phyloP scores from a whole-genome alignment of 139 green algal species.

The Chlamydomonas eustigma region DNA sequence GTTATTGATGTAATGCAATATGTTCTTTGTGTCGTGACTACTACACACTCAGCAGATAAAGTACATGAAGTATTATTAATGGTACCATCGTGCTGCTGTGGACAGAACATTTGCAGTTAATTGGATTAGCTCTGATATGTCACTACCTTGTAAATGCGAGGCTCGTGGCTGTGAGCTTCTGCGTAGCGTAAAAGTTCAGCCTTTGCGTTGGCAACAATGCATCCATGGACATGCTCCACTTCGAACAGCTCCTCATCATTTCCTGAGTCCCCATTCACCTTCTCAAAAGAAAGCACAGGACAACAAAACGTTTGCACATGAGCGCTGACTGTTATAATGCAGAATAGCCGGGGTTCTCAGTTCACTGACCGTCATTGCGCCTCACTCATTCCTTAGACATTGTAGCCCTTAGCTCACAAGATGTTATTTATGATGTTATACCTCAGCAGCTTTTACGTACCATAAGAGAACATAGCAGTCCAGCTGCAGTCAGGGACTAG shows the following conservation, averaged over 20 bases:
- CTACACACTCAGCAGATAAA: background rate
- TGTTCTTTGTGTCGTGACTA: background rate
- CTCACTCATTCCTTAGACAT: no score
- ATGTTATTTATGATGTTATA: no score
- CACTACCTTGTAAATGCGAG: background rate
- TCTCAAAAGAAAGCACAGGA: no score
- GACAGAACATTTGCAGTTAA: no score
- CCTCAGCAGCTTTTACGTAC: no score
- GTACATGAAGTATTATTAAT: background rate
- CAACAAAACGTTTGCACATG: no score
- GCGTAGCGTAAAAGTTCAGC: slow-evolving; percentile 72
- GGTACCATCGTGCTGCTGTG: background rate
- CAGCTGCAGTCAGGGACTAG: no score
- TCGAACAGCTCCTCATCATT: slow-evolving; percentile 91
- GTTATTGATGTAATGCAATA: background rate
- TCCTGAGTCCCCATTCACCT: slow-evolving; percentile 90
- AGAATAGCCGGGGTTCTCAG: no score
- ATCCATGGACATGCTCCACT: slow-evolving; percentile 67
- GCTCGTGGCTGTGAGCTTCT: slow-evolving; percentile 26
- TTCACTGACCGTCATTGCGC: no score
- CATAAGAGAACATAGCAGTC: no score
- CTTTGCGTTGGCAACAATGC: slow-evolving; percentile 85
- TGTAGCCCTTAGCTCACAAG: no score
- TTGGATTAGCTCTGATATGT: background rate
- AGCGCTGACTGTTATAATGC: no score